Conservation (phyloP, 1,139 yeast genomes). For the Yamadazyma jaroonii region DNA sequence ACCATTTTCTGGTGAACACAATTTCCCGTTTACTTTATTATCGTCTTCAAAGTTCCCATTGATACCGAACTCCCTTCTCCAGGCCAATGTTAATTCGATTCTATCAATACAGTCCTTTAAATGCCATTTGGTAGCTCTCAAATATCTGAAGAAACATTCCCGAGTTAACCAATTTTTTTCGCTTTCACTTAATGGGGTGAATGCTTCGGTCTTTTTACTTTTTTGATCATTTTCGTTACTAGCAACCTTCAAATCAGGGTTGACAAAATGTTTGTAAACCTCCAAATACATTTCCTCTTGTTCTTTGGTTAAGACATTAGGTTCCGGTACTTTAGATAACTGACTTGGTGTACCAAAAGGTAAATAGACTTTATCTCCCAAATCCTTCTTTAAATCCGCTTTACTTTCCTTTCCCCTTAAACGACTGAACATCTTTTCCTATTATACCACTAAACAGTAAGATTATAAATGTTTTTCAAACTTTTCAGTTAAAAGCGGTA, state of each 20-base stretch:
- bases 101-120: conserved; percentile 38
- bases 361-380: conserved; percentile 19
- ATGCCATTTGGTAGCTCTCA: conserved; percentile 49
- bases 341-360: conserved; percentile 57
- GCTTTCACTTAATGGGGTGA: conserved; percentile 20
- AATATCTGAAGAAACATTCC: conserved; percentile 47
- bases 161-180: conserved; percentile 48
- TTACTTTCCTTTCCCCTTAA: conserved; percentile 16
- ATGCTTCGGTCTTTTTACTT: conserved; percentile 17
- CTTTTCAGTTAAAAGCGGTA: neutral
- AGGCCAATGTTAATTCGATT: conserved; percentile 41
- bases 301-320: conserved; percentile 45
- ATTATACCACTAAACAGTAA: too few species aligned
- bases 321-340: conserved; percentile 50
- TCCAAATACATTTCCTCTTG: conserved; percentile 57
- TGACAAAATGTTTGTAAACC: conserved; percentile 59
- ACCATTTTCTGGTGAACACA: conserved; percentile 36
- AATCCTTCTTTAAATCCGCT: conserved; percentile 10
- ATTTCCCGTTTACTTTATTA: conserved; percentile 24
- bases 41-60: conserved; percentile 28
- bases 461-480: too few species aligned
- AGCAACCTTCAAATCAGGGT: conserved; percentile 39
- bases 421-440: conserved; percentile 18
- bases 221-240: conserved; percentile 37
- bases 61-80: conserved; percentile 50